Evolutionary conservation across 768 basidiomycete genomes (phyloP).

Genomic region (Asterophora lycoperdoides): DNA sequence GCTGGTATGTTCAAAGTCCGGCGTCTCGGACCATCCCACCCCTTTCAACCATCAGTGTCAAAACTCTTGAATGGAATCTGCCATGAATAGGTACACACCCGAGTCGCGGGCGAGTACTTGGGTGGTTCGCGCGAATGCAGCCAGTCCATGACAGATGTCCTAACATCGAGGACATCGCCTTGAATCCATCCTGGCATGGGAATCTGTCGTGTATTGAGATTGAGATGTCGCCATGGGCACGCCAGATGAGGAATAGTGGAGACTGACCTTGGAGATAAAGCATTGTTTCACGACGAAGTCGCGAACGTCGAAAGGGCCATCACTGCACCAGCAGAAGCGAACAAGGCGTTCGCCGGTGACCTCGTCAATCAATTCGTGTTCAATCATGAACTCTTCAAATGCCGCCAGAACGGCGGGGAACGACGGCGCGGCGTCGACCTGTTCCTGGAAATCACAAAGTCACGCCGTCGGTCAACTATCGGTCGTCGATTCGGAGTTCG

Average conservation of each 20-base stretch:
- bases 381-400: constrained; percentile 64
- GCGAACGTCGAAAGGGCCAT: constrained; percentile 78
- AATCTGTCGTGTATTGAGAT: constrained; percentile 35
- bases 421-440: constrained; percentile 74
- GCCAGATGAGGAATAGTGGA: constrained; percentile 1
- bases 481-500: constrained; percentile 1
- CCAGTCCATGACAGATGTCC: constrained; percentile 52
- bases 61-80: constrained; percentile 6
- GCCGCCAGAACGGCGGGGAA: constrained; percentile 65
- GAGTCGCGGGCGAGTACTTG: constrained; percentile 14
- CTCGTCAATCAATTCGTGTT: constrained; percentile 65
- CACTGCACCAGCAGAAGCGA: constrained; percentile 79
- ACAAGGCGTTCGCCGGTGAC: constrained; percentile 50
- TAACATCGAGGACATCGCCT: constrained; percentile 73
- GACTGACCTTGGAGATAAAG: constrained; percentile 72
- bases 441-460: constrained; percentile 42
- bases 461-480: neutral
- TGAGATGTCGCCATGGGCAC: neutral
- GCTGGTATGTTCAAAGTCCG: constrained; percentile 61
- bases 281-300: constrained; percentile 89
- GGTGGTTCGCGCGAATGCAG: constrained; percentile 23
- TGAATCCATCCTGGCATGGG: constrained; percentile 69
- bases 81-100: constrained; percentile 14
- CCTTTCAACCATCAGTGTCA: constrained; percentile 16
- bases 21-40: constrained; percentile 22